Percentiles rank a stretch among this genome's conserved stretches.
phyloP scores from a whole-genome alignment of 441 rosid genomes.

The Gossypium davidsonii region DNA sequence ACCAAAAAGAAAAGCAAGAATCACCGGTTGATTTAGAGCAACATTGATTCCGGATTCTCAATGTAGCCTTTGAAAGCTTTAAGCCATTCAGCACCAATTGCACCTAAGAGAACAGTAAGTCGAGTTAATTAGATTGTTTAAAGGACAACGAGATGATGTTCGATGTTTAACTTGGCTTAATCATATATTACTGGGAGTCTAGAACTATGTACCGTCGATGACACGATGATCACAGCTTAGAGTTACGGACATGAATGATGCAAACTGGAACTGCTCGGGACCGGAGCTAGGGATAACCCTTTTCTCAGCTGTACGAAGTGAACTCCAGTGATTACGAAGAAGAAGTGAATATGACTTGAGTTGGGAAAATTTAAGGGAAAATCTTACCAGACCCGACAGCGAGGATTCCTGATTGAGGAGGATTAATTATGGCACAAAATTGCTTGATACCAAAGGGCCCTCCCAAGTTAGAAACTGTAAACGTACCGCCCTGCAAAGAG shows the following conservation, averaged over 20 bases:
- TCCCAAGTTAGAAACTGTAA: slow-evolving; percentile 91
- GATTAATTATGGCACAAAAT: slow-evolving; percentile 87
- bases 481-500: slow-evolving; percentile 86
- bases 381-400: slow-evolving; percentile 82
- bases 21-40: slow-evolving; percentile 38
- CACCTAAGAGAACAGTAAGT: slow-evolving; percentile 41
- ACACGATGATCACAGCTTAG: slow-evolving; percentile 95
- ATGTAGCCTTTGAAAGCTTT: slow-evolving; percentile 89
- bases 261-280: slow-evolving; percentile 55
- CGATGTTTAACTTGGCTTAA: neutral
- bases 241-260: slow-evolving; percentile 80
- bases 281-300: slow-evolving; percentile 72
- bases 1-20: neutral
- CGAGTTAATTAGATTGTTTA: neutral
- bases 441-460: slow-evolving; percentile 94
- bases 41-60: slow-evolving; percentile 88
- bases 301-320: slow-evolving; percentile 64
- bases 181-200: neutral
- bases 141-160: neutral
- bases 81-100: slow-evolving; percentile 92
- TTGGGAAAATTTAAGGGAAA: neutral
- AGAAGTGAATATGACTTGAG: neutral
- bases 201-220: slow-evolving; percentile 52
- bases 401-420: slow-evolving; percentile 93
- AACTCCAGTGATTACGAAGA: neutral